These are phyloP conservation scores for Paraconiothyrium brasiliense DNA, from an alignment of 2,329 filamentous ascomycete genomes.

Conservation along the genomic window DNA sequence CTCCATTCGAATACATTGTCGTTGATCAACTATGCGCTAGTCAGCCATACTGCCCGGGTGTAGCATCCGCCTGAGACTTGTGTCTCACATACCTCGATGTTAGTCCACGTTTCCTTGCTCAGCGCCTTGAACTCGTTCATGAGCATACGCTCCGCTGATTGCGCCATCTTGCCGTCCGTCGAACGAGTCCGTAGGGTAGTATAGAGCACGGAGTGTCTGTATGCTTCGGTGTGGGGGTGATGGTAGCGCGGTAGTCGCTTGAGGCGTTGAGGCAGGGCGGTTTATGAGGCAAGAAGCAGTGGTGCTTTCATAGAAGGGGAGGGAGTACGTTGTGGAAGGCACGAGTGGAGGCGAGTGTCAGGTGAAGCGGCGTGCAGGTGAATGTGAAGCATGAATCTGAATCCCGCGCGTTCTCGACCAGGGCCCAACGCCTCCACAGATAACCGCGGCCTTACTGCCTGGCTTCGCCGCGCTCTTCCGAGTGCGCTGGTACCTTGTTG, in stretches of 20 bases:
- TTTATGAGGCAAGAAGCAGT: slow-evolving; percentile 4
- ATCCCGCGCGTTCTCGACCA: slow-evolving; percentile 7
- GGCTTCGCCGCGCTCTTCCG: slow-evolving; percentile 4
- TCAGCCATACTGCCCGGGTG: slow-evolving; percentile 25
- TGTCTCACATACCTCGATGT: slow-evolving; percentile 74
- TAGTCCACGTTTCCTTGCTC: slow-evolving; percentile 90
- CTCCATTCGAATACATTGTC: slow-evolving; percentile 89
- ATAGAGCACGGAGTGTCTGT: not conserved
- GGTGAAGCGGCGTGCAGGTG: slow-evolving; percentile 3
- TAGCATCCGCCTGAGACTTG: not conserved
- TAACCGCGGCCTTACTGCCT: slow-evolving; percentile 6
- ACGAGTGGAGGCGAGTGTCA: not conserved
- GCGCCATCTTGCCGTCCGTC: slow-evolving; percentile 33
- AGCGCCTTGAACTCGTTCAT: slow-evolving; percentile 88
- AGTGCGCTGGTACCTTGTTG: not conserved
- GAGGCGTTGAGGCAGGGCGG: not conserved
- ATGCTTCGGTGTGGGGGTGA: not conserved
- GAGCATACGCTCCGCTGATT: slow-evolving; percentile 77
- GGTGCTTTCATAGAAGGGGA: not conserved
- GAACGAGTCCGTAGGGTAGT: slow-evolving; percentile 5
- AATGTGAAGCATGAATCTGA: slow-evolving; percentile 12
- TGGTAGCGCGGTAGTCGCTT: slow-evolving; percentile 1
- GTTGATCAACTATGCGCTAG: slow-evolving; percentile 70
- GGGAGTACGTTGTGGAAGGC: not conserved
- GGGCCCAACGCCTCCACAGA: slow-evolving; percentile 9